A percentile compares a stretch with the other conserved stretches of the same genome.
phyloP scores from a whole-genome alignment of 176 grass and related monocot species.

The Aegilops tauschii region DNA sequence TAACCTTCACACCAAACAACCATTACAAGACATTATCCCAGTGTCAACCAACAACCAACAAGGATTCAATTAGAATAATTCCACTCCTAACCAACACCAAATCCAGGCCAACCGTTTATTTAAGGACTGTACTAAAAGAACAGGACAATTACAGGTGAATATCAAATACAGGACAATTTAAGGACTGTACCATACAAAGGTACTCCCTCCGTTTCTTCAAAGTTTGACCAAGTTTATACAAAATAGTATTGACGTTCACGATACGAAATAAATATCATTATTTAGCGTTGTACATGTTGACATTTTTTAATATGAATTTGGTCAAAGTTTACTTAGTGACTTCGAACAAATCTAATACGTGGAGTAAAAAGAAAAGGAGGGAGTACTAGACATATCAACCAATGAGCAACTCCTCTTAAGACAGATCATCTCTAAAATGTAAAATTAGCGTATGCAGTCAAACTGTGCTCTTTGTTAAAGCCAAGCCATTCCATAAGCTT shows the following conservation, averaged over 20 bases:
- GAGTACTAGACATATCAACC: neutral
- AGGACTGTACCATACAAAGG: too few relatives aligned
- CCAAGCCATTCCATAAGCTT: conserved; percentile 3
- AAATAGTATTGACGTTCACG: too few relatives aligned
- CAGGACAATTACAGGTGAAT: neutral
- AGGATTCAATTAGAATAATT: conserved; percentile 27
- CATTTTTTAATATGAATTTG: too few relatives aligned
- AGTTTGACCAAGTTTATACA: too few relatives aligned
- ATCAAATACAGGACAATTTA: neutral
- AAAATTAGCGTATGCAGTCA: neutral
- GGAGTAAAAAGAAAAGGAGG: too few relatives aligned
- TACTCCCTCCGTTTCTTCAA: too few relatives aligned
- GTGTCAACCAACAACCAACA: conserved; percentile 29
- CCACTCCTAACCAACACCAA: conserved; percentile 24
- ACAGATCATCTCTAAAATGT: neutral
- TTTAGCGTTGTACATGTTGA: too few relatives aligned
- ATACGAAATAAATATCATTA: too few relatives aligned
- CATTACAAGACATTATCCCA: conserved; percentile 1
- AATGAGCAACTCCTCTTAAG: neutral
- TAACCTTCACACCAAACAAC: neutral
- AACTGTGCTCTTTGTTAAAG: neutral
- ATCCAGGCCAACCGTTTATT: conserved; percentile 11
- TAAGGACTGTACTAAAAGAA: neutral
- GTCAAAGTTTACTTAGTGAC: too few relatives aligned
- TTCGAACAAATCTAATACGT: too few relatives aligned